Base-by-base conservation (phyloP, 495 filamentous ascomycete genomes). In the Aspergillus conjunctus region DNA sequence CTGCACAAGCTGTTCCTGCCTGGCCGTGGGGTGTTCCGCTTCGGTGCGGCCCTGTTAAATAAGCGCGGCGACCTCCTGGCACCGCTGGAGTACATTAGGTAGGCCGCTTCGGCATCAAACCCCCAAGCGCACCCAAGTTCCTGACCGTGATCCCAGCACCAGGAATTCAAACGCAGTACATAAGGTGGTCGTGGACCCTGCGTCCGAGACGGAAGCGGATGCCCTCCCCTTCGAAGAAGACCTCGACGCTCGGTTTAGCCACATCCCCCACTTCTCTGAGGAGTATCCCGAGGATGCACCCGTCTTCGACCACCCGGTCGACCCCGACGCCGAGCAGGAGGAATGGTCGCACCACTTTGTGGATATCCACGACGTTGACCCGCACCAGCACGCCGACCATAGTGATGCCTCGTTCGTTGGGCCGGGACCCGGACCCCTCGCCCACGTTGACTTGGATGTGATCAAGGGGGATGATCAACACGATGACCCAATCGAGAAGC, bases 1-100 rank as follows among this genome's bases (percentile, higher is more conserved):
- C 9, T 50, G 21, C 46, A 50, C 46, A 50, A 50, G 46, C 46
- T 50, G 46, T 20, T 50, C 17, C 7, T 50, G 46, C 46, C 46
- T 50, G 46, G 46, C 6, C n/a, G n/a, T 26, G 46, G 46, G 18
- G 46, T 50, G n/a, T 50, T 50, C 17, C 46, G 46, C 21, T 50
- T 50, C 22, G 46, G 46, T 20, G 22, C n/a, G 22, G n/a, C 46
- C 12, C 3, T 20, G 46, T 50, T 50, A 5, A 50, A 50, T 22
- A 50, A 21, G 22, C 17, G 46, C 18, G 46, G 46, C 21, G 46
- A 50, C 21, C 46, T 50, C 22, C 21, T 50, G 4, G 46, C 46
- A 20, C n/a, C 17, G 3, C 21, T 50, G 9, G 17, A 21, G 21
- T 50, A 50, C 21, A 20, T 50, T 15, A 50, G 21, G 46, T 50